phyloP scores from a whole-genome alignment of 352 stramenopile species.

The Phytophthora brassicae region DNA sequence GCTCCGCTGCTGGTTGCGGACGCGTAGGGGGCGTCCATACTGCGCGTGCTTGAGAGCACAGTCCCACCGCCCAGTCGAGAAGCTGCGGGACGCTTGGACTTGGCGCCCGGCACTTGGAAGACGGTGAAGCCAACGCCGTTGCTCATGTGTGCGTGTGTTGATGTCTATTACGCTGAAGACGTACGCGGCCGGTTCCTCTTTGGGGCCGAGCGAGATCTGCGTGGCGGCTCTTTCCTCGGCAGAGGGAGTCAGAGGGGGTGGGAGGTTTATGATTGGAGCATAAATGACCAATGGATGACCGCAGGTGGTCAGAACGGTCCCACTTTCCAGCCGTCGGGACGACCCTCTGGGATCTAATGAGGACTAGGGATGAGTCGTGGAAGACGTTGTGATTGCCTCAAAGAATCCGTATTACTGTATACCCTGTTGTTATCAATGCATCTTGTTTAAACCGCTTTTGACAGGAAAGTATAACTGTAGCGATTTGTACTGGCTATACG shows the following conservation, averaged over 20 bases:
- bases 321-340: not conserved
- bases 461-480: conserved; percentile 13
- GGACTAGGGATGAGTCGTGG: too few species aligned
- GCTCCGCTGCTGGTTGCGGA: conserved; percentile 13
- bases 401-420: too few species aligned
- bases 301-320: not conserved
- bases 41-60: conserved; percentile 22
- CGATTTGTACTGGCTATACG: conserved; percentile 11
- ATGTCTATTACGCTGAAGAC: not conserved
- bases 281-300: not conserved
- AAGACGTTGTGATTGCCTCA: too few species aligned
- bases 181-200: conserved; percentile 9
- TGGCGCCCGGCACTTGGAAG: conserved; percentile 64
- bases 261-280: not conserved
- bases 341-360: not conserved
- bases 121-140: conserved; percentile 61
- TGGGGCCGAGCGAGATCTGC: conserved; percentile 6
- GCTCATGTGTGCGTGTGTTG: conserved; percentile 26
- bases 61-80: conserved; percentile 26
- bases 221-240: conserved; percentile 3
- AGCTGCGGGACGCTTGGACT: conserved; percentile 27
- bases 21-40: conserved; percentile 25
- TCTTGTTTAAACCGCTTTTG: not conserved
- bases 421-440: not conserved
- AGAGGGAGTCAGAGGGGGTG: conserved; percentile 15